Conservation (phyloP, 2,329 filamentous ascomycete genomes). For the Trematosphaeria pertusa region DNA sequence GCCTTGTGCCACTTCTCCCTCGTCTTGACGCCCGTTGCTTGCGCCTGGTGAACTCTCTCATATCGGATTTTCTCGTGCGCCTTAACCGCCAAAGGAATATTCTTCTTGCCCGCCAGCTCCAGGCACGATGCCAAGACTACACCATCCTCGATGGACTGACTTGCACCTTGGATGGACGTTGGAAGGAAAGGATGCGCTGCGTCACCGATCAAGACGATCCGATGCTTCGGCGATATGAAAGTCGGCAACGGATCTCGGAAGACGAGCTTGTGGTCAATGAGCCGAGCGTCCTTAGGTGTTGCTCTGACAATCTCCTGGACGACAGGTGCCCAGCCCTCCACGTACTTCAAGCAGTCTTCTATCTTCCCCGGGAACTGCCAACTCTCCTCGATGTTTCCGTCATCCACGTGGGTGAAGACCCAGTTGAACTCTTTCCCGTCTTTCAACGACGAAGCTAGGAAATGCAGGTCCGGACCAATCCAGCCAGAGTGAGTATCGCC, state of each 20-base stretch:
- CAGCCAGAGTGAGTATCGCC: slow-evolving; percentile 43
- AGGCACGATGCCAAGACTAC: slow-evolving; percentile 36
- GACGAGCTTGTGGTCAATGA: slow-evolving; percentile 63
- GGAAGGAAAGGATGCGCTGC: slow-evolving; percentile 62
- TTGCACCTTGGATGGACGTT: slow-evolving; percentile 61
- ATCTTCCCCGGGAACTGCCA: slow-evolving; percentile 43
- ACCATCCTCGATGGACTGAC: slow-evolving; percentile 61
- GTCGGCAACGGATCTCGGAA: slow-evolving; percentile 61
- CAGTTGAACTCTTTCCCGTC: slow-evolving; percentile 45
- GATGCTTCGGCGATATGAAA: slow-evolving; percentile 58
- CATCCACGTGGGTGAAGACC: slow-evolving; percentile 50
- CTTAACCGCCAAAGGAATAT: slow-evolving; percentile 30
- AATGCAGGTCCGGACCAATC: slow-evolving; percentile 46
- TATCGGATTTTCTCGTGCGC: slow-evolving; percentile 44
- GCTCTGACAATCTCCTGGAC: slow-evolving; percentile 40
- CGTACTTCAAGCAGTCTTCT: slow-evolving; percentile 40
- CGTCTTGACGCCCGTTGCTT: slow-evolving; percentile 37
- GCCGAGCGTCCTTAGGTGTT: slow-evolving; percentile 38
- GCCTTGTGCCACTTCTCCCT: slow-evolving; percentile 41
- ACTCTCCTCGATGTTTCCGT: slow-evolving; percentile 42
- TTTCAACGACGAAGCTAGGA: slow-evolving; percentile 44
- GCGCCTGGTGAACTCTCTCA: slow-evolving; percentile 36
- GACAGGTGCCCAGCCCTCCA: slow-evolving; percentile 39
- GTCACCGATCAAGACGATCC: slow-evolving; percentile 60
- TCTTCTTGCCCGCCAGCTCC: slow-evolving; percentile 32